A percentile compares a stretch with the other conserved stretches of the same genome.
These are phyloP conservation scores for Cicer bijugum DNA, from an alignment of 306 rosid species.

Conservation along the genomic window DNA sequence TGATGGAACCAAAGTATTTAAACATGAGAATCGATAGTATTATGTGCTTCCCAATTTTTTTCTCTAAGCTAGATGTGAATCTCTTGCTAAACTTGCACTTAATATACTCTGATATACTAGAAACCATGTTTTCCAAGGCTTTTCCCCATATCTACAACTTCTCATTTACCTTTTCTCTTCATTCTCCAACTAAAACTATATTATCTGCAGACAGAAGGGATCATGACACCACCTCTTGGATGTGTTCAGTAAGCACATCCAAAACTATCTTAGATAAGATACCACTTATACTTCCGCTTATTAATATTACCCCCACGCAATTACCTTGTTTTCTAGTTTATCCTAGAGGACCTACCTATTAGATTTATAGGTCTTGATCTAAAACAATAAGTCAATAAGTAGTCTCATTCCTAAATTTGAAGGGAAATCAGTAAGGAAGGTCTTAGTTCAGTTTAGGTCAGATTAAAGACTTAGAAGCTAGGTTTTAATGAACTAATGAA, in stretches of 20 bases:
- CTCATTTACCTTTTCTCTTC: background rate
- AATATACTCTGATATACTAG: background rate
- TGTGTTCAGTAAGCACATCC: constrained; percentile 1
- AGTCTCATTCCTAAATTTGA: constrained; percentile 4
- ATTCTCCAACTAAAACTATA: background rate
- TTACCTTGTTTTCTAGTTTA: constrained; percentile 19
- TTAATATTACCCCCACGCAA: background rate
- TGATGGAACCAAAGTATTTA: background rate
- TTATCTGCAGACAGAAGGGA: background rate
- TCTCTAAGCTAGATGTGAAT: background rate
- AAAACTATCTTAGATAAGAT: background rate
- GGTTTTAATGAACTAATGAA: background rate
- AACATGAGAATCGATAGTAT: background rate
- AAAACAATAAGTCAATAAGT: background rate
- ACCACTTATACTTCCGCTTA: constrained; percentile 7
- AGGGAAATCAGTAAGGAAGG: constrained; percentile 32
- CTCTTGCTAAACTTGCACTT: background rate
- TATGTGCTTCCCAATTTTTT: background rate
- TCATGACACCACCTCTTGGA: background rate
- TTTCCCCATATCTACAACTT: background rate
- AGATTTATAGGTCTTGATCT: constrained; percentile 17
- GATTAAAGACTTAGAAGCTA: constrained; percentile 15
- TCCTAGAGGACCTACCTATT: background rate
- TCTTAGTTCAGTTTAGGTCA: background rate
- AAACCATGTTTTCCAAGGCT: background rate